Conservation (phyloP, 192 early-diverging fungal genomes). For the Rhizoclosmatium sp. region DNA sequence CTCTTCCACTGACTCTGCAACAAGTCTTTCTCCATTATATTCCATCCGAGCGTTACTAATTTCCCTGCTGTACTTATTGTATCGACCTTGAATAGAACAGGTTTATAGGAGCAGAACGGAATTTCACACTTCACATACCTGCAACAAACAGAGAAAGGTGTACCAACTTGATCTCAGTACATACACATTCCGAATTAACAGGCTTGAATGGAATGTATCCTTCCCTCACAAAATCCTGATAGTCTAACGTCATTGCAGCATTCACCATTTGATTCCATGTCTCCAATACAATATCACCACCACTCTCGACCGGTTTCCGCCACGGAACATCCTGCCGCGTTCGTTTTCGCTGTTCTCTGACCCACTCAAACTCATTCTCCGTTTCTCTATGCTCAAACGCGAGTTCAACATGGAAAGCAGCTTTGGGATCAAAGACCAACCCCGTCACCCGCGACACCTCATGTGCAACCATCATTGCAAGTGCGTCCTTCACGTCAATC, state of each 20-base stretch:
- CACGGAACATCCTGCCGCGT: neutral
- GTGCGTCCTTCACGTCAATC: constrained; percentile 67
- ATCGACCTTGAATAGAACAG: constrained; percentile 41
- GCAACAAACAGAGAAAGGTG: constrained; percentile 69
- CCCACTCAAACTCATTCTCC: constrained; percentile 66
- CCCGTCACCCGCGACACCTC: constrained; percentile 42
- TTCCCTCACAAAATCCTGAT: constrained; percentile 38
- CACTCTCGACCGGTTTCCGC: constrained; percentile 14
- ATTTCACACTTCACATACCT: constrained; percentile 33
- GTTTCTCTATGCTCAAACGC: constrained; percentile 62
- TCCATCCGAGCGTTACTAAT: constrained; percentile 90
- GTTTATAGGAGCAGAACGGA: neutral
- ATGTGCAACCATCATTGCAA: constrained; percentile 56
- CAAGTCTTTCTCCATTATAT: constrained; percentile 70
- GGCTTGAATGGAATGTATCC: constrained; percentile 17
- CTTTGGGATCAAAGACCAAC: constrained; percentile 50
- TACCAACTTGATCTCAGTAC: constrained; percentile 42
- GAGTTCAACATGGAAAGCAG: constrained; percentile 60
- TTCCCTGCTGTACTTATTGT: constrained; percentile 55
- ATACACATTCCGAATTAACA: constrained; percentile 18
- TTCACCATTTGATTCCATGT: constrained; percentile 47
- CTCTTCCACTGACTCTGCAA: constrained; percentile 83
- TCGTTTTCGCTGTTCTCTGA: constrained; percentile 63
- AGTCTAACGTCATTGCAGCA: constrained; percentile 34
- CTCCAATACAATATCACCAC: constrained; percentile 30